These are phyloP conservation scores for Cyathus striatus DNA, from an alignment of 768 basidiomycete species.

Conservation along the genomic window DNA sequence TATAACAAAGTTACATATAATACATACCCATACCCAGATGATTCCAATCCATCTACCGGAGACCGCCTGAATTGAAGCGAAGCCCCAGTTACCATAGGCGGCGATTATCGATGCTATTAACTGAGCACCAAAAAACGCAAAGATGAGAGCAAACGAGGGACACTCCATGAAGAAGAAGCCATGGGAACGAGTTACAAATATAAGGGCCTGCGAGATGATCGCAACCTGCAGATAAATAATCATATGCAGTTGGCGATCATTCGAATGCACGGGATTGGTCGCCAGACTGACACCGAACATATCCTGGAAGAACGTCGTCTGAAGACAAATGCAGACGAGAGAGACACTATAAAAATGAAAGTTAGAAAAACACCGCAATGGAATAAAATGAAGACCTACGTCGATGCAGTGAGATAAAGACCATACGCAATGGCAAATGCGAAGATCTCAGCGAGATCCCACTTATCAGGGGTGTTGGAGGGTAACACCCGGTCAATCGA, in stretches of 20 bases:
- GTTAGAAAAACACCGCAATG: conserved; percentile 6
- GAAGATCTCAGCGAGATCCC: conserved; percentile 97
- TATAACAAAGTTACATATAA: background rate
- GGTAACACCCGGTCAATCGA: conserved; percentile 95
- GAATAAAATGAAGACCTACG: conserved; percentile 46
- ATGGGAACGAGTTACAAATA: conserved; percentile 93
- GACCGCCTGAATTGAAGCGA: conserved; percentile 75
- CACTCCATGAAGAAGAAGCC: conserved; percentile 97
- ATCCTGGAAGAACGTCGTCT: conserved; percentile 86
- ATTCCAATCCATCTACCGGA: conserved; percentile 97
- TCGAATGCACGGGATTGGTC: conserved; percentile 32
- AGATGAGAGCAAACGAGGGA: conserved; percentile 84
- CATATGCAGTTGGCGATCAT: conserved; percentile 76
- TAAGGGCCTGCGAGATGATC: conserved; percentile 96
- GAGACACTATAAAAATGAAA: conserved; percentile 46
- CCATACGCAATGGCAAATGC: conserved; percentile 94
- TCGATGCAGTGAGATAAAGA: conserved; percentile 88
- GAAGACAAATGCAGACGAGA: conserved; percentile 77
- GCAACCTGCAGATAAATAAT: conserved; percentile 95
- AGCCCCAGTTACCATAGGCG: conserved; percentile 90
- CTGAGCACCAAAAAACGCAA: conserved; percentile 91
- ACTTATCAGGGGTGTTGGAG: conserved; percentile 90
- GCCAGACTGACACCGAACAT: conserved; percentile 72
- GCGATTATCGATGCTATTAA: conserved; percentile 95
- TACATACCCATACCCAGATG: conserved; percentile 89